Evolutionary conservation across 805 yeast genomes (phyloP), one percentile per base, ranked within the genome.

Genomic region (Candida chilensis): DNA sequence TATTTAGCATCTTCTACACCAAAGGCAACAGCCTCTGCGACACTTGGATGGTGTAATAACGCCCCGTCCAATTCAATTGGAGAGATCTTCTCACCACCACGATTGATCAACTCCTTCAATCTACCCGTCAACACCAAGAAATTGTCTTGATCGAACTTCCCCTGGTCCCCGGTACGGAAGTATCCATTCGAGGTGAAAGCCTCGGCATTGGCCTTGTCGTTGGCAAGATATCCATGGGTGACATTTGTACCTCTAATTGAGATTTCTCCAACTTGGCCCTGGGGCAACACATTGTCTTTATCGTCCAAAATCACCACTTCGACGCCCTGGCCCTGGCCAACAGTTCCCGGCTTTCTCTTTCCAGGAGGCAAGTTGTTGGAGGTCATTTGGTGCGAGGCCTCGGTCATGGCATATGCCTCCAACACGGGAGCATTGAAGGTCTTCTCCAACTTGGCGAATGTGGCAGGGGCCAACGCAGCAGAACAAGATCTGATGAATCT

Each of bases 391-490:
- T 79, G 87, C n/a, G 83, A 66, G 1, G 84, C 84, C 47, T 79
- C 88, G 2, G 87, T 79, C 85, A 79, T 78, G 4, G 86, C 87
- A 45, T 79, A 79, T 0, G 87, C 87, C 48, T 79, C 88, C 11
- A 78, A 46, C 0, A 79, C 86, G 1, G 86, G 86, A 0, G 83
- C 79, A 6, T 67, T 54, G 48, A 79, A 72, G 18, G 64, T 59
- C 28, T 53, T 36, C 41, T 79, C 87, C 28, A 79, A 57, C 47
- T 67, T 62, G 32, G 59, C 59, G 57, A 79, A 71, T 5, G 76
- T 75, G 1, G 75, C 50, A 2, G 85, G 84, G 1, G 86, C 83
- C 42, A 79, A 58, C 5, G 85, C 67, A 1, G 85, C 68, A 1
- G 86, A 79, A 45, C 87, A 79, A 1, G 85, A 77, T 44, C 88